Conservation (phyloP, 2,329 filamentous ascomycete species). For the Aspergillus chevalieri region DNA sequence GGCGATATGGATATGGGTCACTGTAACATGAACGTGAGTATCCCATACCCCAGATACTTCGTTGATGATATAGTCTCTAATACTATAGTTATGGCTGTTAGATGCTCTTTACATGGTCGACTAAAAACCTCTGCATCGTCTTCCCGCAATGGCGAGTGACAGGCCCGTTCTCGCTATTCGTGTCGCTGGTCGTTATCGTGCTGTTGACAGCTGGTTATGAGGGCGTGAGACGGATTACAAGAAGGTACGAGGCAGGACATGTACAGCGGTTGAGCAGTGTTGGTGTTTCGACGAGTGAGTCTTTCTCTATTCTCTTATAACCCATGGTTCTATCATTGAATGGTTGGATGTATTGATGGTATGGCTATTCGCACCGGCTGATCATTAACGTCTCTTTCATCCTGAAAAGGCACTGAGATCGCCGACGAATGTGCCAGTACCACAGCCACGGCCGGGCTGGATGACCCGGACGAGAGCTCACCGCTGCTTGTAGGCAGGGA, state of each 20-base stretch:
- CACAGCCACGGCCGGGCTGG: conserved; percentile 13
- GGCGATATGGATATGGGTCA: conserved; percentile 56
- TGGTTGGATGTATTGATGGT: conserved; percentile 1
- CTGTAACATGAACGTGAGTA: conserved; percentile 85
- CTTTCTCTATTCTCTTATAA: conserved; percentile 3
- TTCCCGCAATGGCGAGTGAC: conserved; percentile 87
- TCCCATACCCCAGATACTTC: not conserved
- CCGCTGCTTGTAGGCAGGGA: conserved; percentile 68
- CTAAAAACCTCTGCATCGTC: conserved; percentile 88
- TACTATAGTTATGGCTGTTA: conserved; percentile 32
- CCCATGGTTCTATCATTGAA: conserved; percentile 5
- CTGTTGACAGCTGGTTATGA: conserved; percentile 89
- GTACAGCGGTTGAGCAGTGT: conserved; percentile 46
- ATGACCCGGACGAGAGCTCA: conserved; percentile 54
- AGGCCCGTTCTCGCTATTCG: conserved; percentile 64
- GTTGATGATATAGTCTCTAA: not conserved
- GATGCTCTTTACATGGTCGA: conserved; percentile 99
- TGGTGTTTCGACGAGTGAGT: conserved; percentile 34
- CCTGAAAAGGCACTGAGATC: conserved; percentile 29
- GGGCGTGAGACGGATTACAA: conserved; percentile 68
- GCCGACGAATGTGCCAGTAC: conserved; percentile 23
- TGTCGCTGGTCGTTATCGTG: conserved; percentile 77
- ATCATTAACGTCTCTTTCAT: conserved; percentile 11
- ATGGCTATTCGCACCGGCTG: conserved; percentile 2
- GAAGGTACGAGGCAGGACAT: conserved; percentile 63